Percentiles rank a stretch among this genome's conserved stretches.
Conservation (phyloP, 768 basidiomycete genomes). For the Macrocybe gigantea region DNA sequence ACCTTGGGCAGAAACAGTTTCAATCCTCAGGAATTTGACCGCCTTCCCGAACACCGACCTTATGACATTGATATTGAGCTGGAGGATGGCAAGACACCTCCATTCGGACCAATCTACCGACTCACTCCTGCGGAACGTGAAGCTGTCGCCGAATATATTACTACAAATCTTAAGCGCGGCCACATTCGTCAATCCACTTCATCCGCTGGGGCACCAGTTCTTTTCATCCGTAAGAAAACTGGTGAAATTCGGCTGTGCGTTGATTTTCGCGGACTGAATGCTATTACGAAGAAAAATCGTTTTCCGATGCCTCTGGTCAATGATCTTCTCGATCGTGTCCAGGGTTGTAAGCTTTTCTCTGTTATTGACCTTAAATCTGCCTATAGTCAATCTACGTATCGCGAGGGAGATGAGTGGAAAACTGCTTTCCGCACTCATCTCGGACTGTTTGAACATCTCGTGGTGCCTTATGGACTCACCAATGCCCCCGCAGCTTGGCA, state of each 20-base stretch:
- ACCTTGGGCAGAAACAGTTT: constrained; percentile 19
- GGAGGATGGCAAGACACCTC: constrained; percentile 24
- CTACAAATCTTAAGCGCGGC: constrained; percentile 29
- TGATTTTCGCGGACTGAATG: constrained; percentile 28
- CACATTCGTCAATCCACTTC: constrained; percentile 28
- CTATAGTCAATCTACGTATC: constrained; percentile 30
- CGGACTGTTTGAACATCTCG: constrained; percentile 30
- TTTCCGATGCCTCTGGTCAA: constrained; percentile 23
- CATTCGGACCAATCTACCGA: constrained; percentile 28
- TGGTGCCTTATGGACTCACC: constrained; percentile 31
- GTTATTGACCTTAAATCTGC: constrained; percentile 32
- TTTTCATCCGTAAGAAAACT: constrained; percentile 27
- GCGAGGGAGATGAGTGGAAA: constrained; percentile 36
- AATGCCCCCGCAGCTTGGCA: constrained; percentile 39
- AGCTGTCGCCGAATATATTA: constrained; percentile 27
- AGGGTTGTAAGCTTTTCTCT: constrained; percentile 21
- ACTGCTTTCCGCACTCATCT: constrained; percentile 33
- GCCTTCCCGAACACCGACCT: constrained; percentile 25
- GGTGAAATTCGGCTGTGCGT: constrained; percentile 25
- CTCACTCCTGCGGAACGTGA: constrained; percentile 23
- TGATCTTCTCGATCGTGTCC: constrained; percentile 22
- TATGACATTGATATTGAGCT: constrained; percentile 28
- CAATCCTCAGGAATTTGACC: constrained; percentile 14
- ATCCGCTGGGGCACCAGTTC: constrained; percentile 22
- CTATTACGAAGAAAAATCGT: constrained; percentile 17